Base-by-base conservation (phyloP, 495 filamentous ascomycete genomes). In the Neurospora intermedia region DNA sequence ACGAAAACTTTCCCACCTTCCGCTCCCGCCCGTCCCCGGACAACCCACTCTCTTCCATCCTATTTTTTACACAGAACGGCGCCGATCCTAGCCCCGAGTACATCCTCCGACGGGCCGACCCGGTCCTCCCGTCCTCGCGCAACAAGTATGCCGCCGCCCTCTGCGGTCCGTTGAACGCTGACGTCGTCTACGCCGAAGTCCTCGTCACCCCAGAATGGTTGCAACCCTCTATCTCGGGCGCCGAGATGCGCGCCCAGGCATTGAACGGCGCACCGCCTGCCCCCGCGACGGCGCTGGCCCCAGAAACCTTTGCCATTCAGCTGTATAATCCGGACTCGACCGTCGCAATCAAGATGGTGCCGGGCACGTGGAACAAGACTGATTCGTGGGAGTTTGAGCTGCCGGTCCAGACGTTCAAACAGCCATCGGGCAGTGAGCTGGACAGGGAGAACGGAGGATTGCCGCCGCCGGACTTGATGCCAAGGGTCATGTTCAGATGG, bases 241-340 rank as follows among this genome's bases (percentile, higher is more conserved):
- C 96, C 54, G 90, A 95, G 73, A 89, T 94, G 41, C 89, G 93
- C 69, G 87, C 87, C 43, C 93, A 93, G 77, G 76, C 76, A 27
- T 81, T 84, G 70, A 81, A 78, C 72, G 88, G 88, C 69, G 91
- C 91, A 3, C 83, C 88, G 0, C 83, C 91, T 4, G 91, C 92
- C 20, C 85, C 90, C 6, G 89, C 91, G 0, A 90, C 94, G 76
- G 91, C 95, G 13, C 85, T 94, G 31, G 83, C 94, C 43, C 96
- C 96, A 1, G 88, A 88, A 59, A 87, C 87, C 70, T 97, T 98
- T 80, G 86, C 87, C 20, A 87, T 98, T 71, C 92, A 95, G 75
- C 90, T 99, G 13, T 98, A 98, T 87, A 94, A 97, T 78, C 96
- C 96, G 0, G 94, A 98, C 83, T 94, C 97, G 80, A 85, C 91